A percentile compares a stretch with the other conserved stretches of the same genome.
These are phyloP conservation scores for Eucommia ulmoides DNA, from an alignment of 257 asterid species.

Conservation along the genomic window DNA sequence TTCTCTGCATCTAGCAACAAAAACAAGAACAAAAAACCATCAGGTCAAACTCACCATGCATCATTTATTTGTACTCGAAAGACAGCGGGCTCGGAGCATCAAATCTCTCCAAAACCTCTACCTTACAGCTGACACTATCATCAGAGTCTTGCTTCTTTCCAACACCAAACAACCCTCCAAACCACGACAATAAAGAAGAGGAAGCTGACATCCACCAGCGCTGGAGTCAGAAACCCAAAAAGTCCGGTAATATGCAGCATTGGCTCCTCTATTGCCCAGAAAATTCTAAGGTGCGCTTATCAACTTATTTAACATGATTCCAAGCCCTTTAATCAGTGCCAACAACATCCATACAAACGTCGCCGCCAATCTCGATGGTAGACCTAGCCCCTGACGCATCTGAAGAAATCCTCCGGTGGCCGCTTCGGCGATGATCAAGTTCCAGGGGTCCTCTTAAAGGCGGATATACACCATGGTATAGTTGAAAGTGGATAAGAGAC, in stretches of 20 bases:
- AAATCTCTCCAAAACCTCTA: conserved; percentile 23
- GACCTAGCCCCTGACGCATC: conserved; percentile 18
- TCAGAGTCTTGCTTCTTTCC: conserved; percentile 7
- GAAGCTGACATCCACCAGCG: background rate
- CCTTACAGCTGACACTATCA: conserved; percentile 6
- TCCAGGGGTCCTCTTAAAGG: conserved; percentile 30
- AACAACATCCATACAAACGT: conserved; percentile 19
- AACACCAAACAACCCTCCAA: conserved; percentile 19
- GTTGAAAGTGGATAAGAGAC: conserved; percentile 18
- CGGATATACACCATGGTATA: conserved; percentile 21
- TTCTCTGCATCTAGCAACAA: no score
- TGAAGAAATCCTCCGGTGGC: conserved; percentile 24
- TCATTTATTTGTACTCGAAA: conserved; percentile 20
- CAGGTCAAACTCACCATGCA: no score
- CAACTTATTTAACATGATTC: conserved; percentile 20
- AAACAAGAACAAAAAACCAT: no score
- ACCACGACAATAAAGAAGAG: conserved; percentile 12
- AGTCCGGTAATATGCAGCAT: conserved; percentile 1
- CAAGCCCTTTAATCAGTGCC: conserved; percentile 25
- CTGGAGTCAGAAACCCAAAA: conserved; percentile 5
- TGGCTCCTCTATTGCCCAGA: conserved; percentile 12
- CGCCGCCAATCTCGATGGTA: conserved; percentile 17
- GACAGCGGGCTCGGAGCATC: conserved; percentile 20
- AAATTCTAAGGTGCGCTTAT: conserved; percentile 12
- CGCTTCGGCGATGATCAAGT: conserved; percentile 23